A percentile compares a stretch with the other conserved stretches of the same genome.
Conservation (phyloP, 768 basidiomycete species). For the Psilocybe cyanescens region DNA sequence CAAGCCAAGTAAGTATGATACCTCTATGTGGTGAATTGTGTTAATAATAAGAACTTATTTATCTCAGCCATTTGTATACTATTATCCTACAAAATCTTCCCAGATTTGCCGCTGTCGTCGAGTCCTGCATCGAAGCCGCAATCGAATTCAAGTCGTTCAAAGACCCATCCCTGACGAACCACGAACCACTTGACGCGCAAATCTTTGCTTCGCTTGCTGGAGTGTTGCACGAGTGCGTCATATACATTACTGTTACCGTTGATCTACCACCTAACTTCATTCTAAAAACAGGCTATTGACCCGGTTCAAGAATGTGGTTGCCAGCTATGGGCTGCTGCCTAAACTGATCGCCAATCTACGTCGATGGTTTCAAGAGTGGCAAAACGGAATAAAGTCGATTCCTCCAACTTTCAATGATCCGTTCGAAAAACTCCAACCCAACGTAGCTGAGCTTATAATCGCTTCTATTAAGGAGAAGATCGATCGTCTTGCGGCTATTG, state of each 20-base stretch:
- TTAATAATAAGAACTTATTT: slow-evolving; percentile 3
- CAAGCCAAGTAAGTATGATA: slow-evolving; percentile 48
- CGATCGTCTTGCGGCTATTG: slow-evolving; percentile 43
- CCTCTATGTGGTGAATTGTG: neutral
- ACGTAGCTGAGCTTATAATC: slow-evolving; percentile 41
- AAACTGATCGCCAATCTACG: slow-evolving; percentile 44
- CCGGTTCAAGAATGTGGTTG: slow-evolving; percentile 60
- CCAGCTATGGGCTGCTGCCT: slow-evolving; percentile 46
- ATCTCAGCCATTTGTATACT: slow-evolving; percentile 46
- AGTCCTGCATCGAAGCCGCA: slow-evolving; percentile 39
- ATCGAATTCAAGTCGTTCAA: slow-evolving; percentile 41
- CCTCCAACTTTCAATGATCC: slow-evolving; percentile 51
- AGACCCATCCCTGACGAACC: slow-evolving; percentile 22
- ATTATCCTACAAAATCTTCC: slow-evolving; percentile 50
- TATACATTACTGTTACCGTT: slow-evolving; percentile 1
- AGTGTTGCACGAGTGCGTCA: slow-evolving; percentile 54
- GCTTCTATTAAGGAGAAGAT: slow-evolving; percentile 37
- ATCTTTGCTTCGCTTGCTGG: slow-evolving; percentile 49
- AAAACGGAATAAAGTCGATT: slow-evolving; percentile 34
- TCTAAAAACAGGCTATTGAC: slow-evolving; percentile 45
- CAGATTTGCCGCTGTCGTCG: slow-evolving; percentile 41
- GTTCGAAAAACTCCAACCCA: slow-evolving; percentile 29
- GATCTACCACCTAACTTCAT: slow-evolving; percentile 17
- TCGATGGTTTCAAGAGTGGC: slow-evolving; percentile 54
- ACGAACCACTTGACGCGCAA: slow-evolving; percentile 38